Base-by-base conservation (phyloP, 1,284 basidiomycete genomes). In the Boletus holoroseus region DNA sequence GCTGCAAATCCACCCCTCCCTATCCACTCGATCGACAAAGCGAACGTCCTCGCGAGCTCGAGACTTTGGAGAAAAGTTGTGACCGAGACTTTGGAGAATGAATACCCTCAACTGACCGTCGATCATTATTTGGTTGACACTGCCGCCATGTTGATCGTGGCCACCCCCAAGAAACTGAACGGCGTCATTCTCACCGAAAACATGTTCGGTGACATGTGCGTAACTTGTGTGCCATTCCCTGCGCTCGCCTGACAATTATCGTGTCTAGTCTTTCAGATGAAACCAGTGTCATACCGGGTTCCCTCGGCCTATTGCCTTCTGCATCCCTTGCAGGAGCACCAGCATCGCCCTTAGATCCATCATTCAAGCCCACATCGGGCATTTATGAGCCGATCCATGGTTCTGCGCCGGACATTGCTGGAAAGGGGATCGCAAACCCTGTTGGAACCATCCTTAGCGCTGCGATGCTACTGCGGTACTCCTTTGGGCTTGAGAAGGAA, bases 301-400 rank as follows among this genome's bases (percentile, higher is more conserved):
- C 96, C 27, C 83, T 99, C 7, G 96, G 96, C 50, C 81, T 99
- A 20, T 78, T 99, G 12, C 95, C 96, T 16, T 98, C 95, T 9
- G 95, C 95, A 9, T 97, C 94, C 9, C 81, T 97, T 13, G 90
- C 94, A 6, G 94, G 92, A 38, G 88, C 94, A 27, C 96, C 95
- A 1, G 83, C 86, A 36, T 76, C 83, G 44, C 78, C 85, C 27
- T 73, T 69, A 15, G 80, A 82, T 27, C 75, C 82, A 54, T 73
- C 81, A 55, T 86, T 88, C 73, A 85, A 84, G 61, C 78, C 87
- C 6, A 86, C 85, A 0, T 70, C 79, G 12, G 96, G 96, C 44
- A 74, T 99, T 49, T 99, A 99, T 75, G 95, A 99, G 71, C 95
- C 95, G 52, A 95, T 96, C 55, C 91, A 93, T 64, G 91, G 91